Base-by-base conservation (phyloP, 2,329 filamentous ascomycete genomes). In the Penicillium sp. region DNA sequence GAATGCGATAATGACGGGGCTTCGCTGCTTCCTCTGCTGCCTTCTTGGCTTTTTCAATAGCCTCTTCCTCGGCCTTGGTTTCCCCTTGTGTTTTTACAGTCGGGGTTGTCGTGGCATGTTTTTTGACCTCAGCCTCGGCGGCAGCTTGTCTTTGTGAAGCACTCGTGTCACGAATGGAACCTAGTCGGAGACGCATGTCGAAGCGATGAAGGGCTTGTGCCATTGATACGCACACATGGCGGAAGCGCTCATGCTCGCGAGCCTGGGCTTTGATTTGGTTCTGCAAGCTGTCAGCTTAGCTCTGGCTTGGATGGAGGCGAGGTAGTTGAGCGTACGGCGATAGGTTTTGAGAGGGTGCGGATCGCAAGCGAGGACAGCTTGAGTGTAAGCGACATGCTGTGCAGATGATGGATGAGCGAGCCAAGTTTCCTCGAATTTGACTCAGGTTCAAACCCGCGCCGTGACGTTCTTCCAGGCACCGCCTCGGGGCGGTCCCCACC, bases 211-310 rank as follows among this genome's bases (percentile, higher is more conserved):
- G 77, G 9, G 76, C 70, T 66, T 88, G 85, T 9, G 85, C 85
- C 62, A 86, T 81, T 45, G 72, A 74, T 56, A 88, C 76, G 64
- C 85, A 87, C 55, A 84, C 65, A 43, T 74, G 74, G 43, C 85
- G 81, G 67, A 88, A 88, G 10, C 80, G 77, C 49, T 86, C 83
- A 77, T 88, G 85, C 68, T 88, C 85, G 61, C 82, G 82, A 18
- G 85, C 85, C 72, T 86, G 84, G 49, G 77, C 77, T 70, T 87
- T 88, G 69, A 88, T 86, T 67, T 79, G 78, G 64, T 85, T 87
- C 85, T 87, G 66, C n/a, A 42, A 31, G 44, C 7, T 38, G 62
- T 70, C 51, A 71, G 66, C 57, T 56, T 54, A 6, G 24, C 6
- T 45, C 23, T 12, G 47, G 31, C 16, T 45, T 34, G n/a, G 23